These are phyloP conservation scores for Actinomucor elegans DNA, from an alignment of 371 early-diverging fungal species.

Conservation along the genomic window DNA sequence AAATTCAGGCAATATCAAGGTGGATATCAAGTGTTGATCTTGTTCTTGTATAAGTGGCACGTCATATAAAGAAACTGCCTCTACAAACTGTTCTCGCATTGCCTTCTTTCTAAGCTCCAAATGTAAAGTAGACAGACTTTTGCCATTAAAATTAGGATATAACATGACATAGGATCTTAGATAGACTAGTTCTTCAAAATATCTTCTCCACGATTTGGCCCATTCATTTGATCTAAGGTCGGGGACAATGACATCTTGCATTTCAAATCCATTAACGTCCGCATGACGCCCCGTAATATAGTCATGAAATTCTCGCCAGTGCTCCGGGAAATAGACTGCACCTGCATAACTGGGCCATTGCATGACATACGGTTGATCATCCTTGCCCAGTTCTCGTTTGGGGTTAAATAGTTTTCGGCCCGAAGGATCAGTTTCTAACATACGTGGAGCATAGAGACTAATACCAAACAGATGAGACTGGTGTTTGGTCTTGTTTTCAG, in stretches of 20 bases:
- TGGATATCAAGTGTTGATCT: constrained; percentile 29
- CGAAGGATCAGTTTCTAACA: constrained; percentile 35
- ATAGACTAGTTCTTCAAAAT: constrained; percentile 63
- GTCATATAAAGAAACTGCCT: constrained; percentile 39
- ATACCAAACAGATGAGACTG: constrained; percentile 48
- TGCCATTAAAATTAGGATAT: constrained; percentile 46
- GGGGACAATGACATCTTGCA: constrained; percentile 9
- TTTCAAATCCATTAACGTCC: constrained; percentile 45
- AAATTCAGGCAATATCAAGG: constrained; percentile 37
- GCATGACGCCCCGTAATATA: constrained; percentile 55
- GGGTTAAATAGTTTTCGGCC: constrained; percentile 23
- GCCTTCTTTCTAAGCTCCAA: constrained; percentile 49
- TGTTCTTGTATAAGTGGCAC: constrained; percentile 47
- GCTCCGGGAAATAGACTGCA: constrained; percentile 66
- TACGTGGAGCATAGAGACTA: constrained; percentile 61
- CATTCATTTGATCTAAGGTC: constrained; percentile 49
- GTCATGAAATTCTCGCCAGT: constrained; percentile 70
- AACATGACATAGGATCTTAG: constrained; percentile 63
- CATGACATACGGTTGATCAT: constrained; percentile 21
- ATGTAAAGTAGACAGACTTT: constrained; percentile 55
- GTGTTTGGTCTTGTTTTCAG: neutral
- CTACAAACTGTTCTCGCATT: constrained; percentile 31
- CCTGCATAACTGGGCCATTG: constrained; percentile 58
- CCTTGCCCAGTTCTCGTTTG: neutral
- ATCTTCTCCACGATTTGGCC: constrained; percentile 62